Evolutionary conservation across 2,329 filamentous ascomycete species (phyloP).

Genomic region (Fusarium sulawesiense): DNA sequence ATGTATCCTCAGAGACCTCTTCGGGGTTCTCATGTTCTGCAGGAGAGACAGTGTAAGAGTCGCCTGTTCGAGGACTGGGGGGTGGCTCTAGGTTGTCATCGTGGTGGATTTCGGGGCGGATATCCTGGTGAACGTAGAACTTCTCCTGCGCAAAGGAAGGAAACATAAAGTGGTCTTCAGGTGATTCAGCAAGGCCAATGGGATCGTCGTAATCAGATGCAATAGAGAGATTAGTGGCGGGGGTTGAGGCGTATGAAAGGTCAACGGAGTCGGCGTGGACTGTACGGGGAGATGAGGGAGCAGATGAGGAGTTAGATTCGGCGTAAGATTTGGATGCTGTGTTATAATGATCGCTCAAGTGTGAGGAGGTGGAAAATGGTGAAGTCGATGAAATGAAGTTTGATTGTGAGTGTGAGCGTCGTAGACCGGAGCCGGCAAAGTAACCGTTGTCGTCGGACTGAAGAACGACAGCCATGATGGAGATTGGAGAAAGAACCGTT

Average conservation of each 20-base stretch:
- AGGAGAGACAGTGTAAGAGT: slow-evolving; percentile 65
- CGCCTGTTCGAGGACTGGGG: slow-evolving; percentile 61
- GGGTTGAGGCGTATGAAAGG: slow-evolving; percentile 71
- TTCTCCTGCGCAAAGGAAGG: slow-evolving; percentile 60
- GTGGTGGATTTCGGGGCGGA: slow-evolving; percentile 39
- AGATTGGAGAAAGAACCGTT: slow-evolving; percentile 33
- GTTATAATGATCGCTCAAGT: slow-evolving; percentile 60
- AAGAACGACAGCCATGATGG: slow-evolving; percentile 67
- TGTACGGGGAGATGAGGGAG: slow-evolving; percentile 67
- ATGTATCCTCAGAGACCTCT: slow-evolving; percentile 52
- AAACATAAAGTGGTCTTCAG: slow-evolving; percentile 61
- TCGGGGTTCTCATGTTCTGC: slow-evolving; percentile 65
- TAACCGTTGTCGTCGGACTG: slow-evolving; percentile 67
- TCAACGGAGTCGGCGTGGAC: slow-evolving; percentile 64
- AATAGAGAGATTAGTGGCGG: slow-evolving; percentile 71
- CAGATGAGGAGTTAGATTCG: slow-evolving; percentile 63
- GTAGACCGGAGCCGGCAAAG: slow-evolving; percentile 65
- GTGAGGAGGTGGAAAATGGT: slow-evolving; percentile 59
- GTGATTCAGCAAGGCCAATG: slow-evolving; percentile 57
- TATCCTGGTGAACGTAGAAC: slow-evolving; percentile 54
- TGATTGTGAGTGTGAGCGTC: slow-evolving; percentile 70
- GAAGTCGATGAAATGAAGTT: slow-evolving; percentile 62
- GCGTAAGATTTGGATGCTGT: slow-evolving; percentile 57
- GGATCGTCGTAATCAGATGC: slow-evolving; percentile 66
- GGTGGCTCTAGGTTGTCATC: slow-evolving; percentile 61